Evolutionary conservation across 202 grass and related monocot genomes (phyloP).

Genomic region (Setaria viridis): DNA sequence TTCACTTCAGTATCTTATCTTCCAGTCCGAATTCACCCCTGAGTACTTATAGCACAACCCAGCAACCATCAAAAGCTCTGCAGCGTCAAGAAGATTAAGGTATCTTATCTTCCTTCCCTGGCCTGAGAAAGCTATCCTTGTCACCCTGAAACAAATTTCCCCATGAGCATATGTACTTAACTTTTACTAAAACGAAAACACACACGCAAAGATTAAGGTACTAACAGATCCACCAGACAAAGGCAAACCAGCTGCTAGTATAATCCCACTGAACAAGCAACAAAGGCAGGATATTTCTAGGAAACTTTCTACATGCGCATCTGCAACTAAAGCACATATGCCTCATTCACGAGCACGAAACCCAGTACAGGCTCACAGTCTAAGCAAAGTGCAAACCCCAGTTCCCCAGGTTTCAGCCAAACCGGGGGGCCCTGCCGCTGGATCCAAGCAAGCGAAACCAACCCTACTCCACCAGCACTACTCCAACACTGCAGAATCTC

Average conservation of each 20-base stretch:
- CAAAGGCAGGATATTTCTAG: constrained; percentile 26
- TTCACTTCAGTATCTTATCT: not conserved
- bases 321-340: constrained; percentile 33
- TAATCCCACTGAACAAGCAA: constrained; percentile 32
- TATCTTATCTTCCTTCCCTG: constrained; percentile 38
- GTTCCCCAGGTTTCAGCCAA: not conserved
- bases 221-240: constrained; percentile 36
- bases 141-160: constrained; percentile 56
- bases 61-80: constrained; percentile 24
- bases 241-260: constrained; percentile 22
- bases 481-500: not conserved
- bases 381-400: constrained; percentile 35
- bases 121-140: constrained; percentile 44
- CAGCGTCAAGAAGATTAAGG: constrained; percentile 18
- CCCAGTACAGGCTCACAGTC: not conserved
- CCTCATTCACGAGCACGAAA: constrained; percentile 35
- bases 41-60: constrained; percentile 29
- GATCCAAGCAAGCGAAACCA: not conserved
- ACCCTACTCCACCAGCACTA: not conserved
- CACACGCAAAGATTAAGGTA: not conserved
- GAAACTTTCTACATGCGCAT: constrained; percentile 45
- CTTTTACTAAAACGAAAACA: not conserved
- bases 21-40: not conserved
- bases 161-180: constrained; percentile 42
- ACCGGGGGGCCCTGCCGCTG: constrained; percentile 1